Evolutionary conservation across 345 rosid species (phyloP).

Genomic region (Pugionium dolabratum): DNA sequence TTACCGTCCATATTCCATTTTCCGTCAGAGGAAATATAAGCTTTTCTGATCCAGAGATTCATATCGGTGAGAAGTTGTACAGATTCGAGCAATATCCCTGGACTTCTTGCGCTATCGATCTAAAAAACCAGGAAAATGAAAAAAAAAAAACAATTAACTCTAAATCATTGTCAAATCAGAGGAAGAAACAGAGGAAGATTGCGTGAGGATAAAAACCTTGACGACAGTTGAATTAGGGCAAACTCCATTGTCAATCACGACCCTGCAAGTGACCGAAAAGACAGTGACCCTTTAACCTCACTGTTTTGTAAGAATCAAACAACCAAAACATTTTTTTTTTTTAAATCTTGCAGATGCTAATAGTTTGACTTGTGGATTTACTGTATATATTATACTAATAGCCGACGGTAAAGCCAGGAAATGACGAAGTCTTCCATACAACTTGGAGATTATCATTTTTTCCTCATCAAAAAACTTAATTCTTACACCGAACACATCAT

Average conservation of each 20-base stretch:
- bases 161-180: background rate
- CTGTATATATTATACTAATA: constrained; percentile 26
- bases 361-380: constrained; percentile 27
- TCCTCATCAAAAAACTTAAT: constrained; percentile 15
- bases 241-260: constrained; percentile 90
- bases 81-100: constrained; percentile 83
- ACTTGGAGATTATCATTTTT: constrained; percentile 11
- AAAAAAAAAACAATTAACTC: constrained; percentile 15
- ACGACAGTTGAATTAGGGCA: constrained; percentile 84
- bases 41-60: constrained; percentile 84
- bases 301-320: constrained; percentile 32
- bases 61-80: constrained; percentile 95
- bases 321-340: background rate
- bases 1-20: constrained; percentile 95
- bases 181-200: constrained; percentile 27
- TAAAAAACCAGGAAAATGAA: constrained; percentile 10
- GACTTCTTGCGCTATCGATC: constrained; percentile 89
- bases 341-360: constrained; percentile 3
- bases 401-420: too few species aligned
- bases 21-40: constrained; percentile 87
- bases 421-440: constrained; percentile 27
- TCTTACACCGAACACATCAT: background rate
- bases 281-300: constrained; percentile 40
- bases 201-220: constrained; percentile 71
- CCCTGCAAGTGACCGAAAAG: constrained; percentile 56